Base-by-base conservation (phyloP, 805 yeast species). In the Pichia occidentalis region DNA sequence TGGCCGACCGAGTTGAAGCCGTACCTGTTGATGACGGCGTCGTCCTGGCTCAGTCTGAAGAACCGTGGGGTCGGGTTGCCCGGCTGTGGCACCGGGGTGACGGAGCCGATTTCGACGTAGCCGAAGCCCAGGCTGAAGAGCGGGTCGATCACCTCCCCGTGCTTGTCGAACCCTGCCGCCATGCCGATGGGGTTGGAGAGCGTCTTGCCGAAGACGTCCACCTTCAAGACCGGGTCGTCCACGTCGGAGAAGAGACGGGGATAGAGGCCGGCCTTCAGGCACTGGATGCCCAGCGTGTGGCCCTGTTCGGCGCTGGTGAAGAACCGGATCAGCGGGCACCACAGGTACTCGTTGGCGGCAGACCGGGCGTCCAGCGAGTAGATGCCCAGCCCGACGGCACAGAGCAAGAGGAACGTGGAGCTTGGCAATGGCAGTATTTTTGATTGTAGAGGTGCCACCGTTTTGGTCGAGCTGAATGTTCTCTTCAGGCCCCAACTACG, bases 1-100 rank as follows among this genome's bases (percentile, higher is more conserved):
- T 87, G 96, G 30, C 97, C 97, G 33, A 75, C 71, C 4, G 97
- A 87, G 56, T 90, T 90, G 70, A 90, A 88, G 2, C 97, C 97
- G 56, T 88, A 90, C 45, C 97, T 71, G 64, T 90, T 90, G 50
- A 88, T 85, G 29, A 90, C 95, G 4, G 97, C 96, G 39, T 76
- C 82, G 58, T 90, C 97, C 46, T 75, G 67, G 5, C 83, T 76
- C 42, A 90, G 68, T 51, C 97, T 75, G 67, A 88, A 90, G 52
- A 90, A 85, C 42, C 97, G 71, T 17, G 97, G 97, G 50, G 64
- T 58, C n/a, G 96, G 95, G 61, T 90, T 90, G 24, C 97, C 97
- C 7, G 90, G 86, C 63, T 90, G 97, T 0, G 97, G 85, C 48
- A 71, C 64, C 4, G 97, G 97, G 6, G 97, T 90, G 34, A 90